Percentiles rank a stretch among this genome's conserved stretches.
These are phyloP conservation scores for Amesomyces nigricolor DNA, from an alignment of 2,329 filamentous ascomycete species.

Conservation along the genomic window DNA sequence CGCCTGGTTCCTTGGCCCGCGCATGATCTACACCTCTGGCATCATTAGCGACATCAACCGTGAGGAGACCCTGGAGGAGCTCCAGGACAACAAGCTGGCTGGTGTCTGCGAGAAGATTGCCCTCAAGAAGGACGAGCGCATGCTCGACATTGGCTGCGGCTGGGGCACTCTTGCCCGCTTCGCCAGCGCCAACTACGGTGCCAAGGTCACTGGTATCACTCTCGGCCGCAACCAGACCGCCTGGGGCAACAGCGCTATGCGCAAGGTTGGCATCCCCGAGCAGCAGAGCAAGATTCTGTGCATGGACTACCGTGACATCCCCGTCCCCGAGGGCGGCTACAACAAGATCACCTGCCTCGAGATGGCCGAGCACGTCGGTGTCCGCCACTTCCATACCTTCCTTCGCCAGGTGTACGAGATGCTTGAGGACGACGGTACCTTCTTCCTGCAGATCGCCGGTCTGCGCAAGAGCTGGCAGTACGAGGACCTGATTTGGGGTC, in stretches of 20 bases:
- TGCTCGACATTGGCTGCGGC: conserved; percentile 95
- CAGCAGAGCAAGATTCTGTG: conserved; percentile 88
- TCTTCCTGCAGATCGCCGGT: conserved; percentile 94
- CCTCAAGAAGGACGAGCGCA: conserved; percentile 69
- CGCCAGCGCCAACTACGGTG: conserved; percentile 86
- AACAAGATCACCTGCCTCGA: conserved; percentile 96
- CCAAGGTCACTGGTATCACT: conserved; percentile 78
- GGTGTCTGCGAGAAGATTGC: conserved; percentile 94
- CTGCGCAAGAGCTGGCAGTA: conserved; percentile 95
- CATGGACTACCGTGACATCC: conserved; percentile 95
- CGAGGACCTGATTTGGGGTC: conserved; percentile 94
- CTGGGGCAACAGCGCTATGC: conserved; percentile 89
- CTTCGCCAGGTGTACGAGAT: conserved; percentile 85
- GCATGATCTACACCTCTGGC: conserved; percentile 98
- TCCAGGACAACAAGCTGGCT: conserved; percentile 96
- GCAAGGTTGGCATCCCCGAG: conserved; percentile 74
- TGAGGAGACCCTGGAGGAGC: conserved; percentile 88
- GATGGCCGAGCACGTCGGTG: conserved; percentile 98
- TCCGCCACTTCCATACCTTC: conserved; percentile 79
- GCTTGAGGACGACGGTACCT: conserved; percentile 92
- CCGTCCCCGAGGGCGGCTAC: conserved; percentile 70
- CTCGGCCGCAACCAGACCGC: conserved; percentile 94
- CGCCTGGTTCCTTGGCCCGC: conserved; percentile 94
- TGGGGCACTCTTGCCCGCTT: conserved; percentile 96
- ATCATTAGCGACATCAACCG: conserved; percentile 81